Base-by-base conservation (phyloP, 192 early-diverging fungal species). In the Umbelopsis isabellina region DNA sequence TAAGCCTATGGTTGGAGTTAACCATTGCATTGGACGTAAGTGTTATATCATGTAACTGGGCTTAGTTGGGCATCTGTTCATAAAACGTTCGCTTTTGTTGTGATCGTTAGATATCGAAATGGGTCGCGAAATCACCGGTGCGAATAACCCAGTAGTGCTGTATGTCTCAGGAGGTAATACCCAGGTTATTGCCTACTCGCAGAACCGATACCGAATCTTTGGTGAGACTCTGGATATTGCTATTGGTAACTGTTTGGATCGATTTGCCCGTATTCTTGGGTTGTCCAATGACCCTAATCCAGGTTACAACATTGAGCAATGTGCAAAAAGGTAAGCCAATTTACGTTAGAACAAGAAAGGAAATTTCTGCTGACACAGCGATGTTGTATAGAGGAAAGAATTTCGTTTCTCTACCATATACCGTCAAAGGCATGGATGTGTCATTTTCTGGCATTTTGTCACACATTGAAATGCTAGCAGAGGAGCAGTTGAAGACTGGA, bases 391-490 rank as follows among this genome's bases (percentile, higher is more conserved):
- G 94, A 55, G 97, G 97, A 6, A 88, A 81, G 30, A 91, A 91
- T 49, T 92, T 89, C 71, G 80, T 97, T 46, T 94, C 94, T 74
- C 82, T 99, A 46, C 97, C 97, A 6, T 99, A 99, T 73, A 88
- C 90, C 1, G 97, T 99, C 78, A 99, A 99, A 78, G 97, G 97
- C 37, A 99, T 99, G 97, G 97, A 99, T 72, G 95, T 99, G 35
- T 95, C 94, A 21, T 98, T 99, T 72, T 93, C 91, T 8, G 97
- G 97, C 2, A 96, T 99, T n/a, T 83, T 99, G 48, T 91, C 95
- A 2, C 83, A 89, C 70, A 92, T 98, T 49, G 97, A 99, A 74
- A 79, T 81, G 18, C 67, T 94, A 6, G 90, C 89, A 33, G 84
- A 88, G 48, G 88, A 85, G 3, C 77, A 88, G 58, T 67, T 89